phyloP scores from a whole-genome alignment of 371 early-diverging fungal species.

The Rhizomucor pusillus region DNA sequence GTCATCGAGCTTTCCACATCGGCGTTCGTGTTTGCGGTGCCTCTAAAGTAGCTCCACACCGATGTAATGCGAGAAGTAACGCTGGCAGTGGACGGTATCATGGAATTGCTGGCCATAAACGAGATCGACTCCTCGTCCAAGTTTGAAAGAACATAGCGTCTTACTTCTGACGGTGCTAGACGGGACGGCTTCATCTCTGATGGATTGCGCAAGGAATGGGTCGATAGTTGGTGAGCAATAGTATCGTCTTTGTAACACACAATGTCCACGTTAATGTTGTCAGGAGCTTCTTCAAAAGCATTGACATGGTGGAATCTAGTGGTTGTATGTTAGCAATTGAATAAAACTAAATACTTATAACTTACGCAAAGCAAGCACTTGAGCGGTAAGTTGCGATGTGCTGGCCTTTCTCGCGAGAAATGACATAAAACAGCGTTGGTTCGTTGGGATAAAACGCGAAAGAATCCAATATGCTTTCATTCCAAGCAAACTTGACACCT shows the following conservation, averaged over 20 bases:
- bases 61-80: conserved; percentile 29
- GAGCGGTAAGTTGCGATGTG: conserved; percentile 65
- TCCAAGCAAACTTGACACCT: conserved; percentile 66
- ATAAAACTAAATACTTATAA: background rate
- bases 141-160: conserved; percentile 57
- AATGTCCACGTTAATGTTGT: conserved; percentile 62
- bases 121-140: conserved; percentile 51
- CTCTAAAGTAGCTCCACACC: conserved; percentile 22
- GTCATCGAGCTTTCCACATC: conserved; percentile 12
- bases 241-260: conserved; percentile 62
- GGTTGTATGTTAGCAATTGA: background rate
- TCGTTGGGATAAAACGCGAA: conserved; percentile 54
- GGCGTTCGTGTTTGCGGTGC: conserved; percentile 11
- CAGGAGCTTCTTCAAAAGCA: conserved; percentile 65
- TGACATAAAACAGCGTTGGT: conserved; percentile 64
- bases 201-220: conserved; percentile 52
- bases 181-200: conserved; percentile 36
- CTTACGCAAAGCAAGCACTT: conserved; percentile 53
- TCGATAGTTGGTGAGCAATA: conserved; percentile 55
- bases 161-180: conserved; percentile 54
- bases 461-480: conserved; percentile 65
- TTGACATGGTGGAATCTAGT: conserved; percentile 65
- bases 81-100: conserved; percentile 25
- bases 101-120: conserved; percentile 22
- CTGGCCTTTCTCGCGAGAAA: conserved; percentile 62